These are phyloP conservation scores for Scutellaria barbata DNA, from an alignment of 257 asterid genomes.

Conservation along the genomic window DNA sequence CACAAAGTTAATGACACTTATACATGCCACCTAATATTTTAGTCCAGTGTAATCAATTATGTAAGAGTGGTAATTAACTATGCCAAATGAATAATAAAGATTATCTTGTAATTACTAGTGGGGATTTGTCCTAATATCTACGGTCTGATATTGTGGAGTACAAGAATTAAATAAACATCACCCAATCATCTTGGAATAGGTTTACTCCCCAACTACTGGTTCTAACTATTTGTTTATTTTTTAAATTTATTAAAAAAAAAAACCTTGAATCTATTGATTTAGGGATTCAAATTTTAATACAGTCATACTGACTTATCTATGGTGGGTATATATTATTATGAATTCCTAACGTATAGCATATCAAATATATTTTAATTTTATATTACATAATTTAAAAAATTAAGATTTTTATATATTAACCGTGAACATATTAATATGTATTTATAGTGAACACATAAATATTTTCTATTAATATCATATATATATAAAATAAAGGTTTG, in stretches of 20 bases:
- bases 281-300: neutral
- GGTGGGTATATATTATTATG: no score
- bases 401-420: no score
- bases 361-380: no score
- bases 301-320: no score
- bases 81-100: conserved; percentile 38
- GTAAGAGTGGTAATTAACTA: conserved; percentile 24
- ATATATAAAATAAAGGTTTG: no score
- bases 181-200: conserved; percentile 32
- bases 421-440: no score
- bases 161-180: conserved; percentile 35
- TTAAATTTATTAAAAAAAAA: neutral
- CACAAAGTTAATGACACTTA: conserved; percentile 43
- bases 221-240: neutral
- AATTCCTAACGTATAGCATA: no score
- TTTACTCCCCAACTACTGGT: conserved; percentile 19
- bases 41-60: neutral
- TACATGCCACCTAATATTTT: conserved; percentile 28
- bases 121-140: conserved; percentile 28
- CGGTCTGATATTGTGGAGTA: conserved; percentile 32
- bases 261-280: neutral
- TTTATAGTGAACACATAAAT: no score
- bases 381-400: no score
- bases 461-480: no score
- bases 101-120: conserved; percentile 40